Evolutionary conservation across 2,329 filamentous ascomycete genomes (phyloP).

Genomic region (Stagonosporopsis chrysanthemi): DNA sequence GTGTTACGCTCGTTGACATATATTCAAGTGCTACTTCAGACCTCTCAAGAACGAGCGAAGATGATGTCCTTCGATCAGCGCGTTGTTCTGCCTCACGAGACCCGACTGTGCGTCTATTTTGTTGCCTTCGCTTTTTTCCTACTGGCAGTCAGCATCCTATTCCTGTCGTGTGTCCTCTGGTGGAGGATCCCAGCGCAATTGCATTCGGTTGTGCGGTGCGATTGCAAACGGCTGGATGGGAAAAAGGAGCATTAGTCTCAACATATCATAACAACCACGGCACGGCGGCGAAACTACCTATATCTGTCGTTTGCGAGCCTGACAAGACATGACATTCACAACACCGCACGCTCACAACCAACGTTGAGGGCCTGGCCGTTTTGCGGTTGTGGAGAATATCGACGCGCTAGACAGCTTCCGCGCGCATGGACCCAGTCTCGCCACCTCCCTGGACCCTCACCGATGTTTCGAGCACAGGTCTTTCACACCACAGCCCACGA

Average conservation of each 20-base stretch:
- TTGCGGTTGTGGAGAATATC: not conserved
- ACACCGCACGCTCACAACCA: not conserved
- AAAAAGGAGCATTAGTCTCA: not conserved
- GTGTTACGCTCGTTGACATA: not conserved
- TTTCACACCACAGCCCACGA: conserved; percentile 4
- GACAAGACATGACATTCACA: not conserved
- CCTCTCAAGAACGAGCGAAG: not conserved
- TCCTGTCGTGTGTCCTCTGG: not conserved
- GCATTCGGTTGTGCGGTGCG: not conserved
- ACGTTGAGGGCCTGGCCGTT: not conserved
- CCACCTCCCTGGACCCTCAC: conserved; percentile 19
- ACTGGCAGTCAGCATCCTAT: not conserved
- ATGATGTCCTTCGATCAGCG: conserved; percentile 4
- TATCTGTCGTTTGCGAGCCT: too few relatives aligned
- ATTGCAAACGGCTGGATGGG: not conserved
- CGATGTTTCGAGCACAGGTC: conserved; percentile 13
- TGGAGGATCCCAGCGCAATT: not conserved
- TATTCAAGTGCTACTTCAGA: not conserved
- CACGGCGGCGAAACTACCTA: not conserved
- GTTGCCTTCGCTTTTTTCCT: not conserved
- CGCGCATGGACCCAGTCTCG: conserved; percentile 20
- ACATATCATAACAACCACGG: not conserved
- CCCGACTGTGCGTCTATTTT: not conserved
- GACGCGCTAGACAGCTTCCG: conserved; percentile 12
- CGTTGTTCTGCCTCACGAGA: not conserved